Percentiles rank a stretch among this genome's conserved stretches.
phyloP scores from a whole-genome alignment of 2,329 filamentous ascomycete genomes.

The Hymenoscyphus occultus region DNA sequence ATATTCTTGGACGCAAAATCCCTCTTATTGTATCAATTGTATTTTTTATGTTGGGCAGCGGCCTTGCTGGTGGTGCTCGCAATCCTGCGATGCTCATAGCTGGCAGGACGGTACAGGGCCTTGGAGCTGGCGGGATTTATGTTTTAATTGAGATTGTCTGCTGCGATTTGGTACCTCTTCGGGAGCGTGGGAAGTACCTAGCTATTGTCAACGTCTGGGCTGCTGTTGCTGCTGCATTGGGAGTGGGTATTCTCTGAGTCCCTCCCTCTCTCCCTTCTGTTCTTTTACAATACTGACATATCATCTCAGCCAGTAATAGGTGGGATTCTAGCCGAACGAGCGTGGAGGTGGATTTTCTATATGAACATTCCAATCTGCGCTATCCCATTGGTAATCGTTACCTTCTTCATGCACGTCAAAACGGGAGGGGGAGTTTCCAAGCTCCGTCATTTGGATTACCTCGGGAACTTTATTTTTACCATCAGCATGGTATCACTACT shows the following conservation, averaged over 20 bases:
- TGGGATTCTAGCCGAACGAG: neutral
- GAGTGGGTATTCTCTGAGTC: neutral
- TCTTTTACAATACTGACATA: too few relatives aligned
- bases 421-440: neutral
- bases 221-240: constrained; percentile 23
- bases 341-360: constrained; percentile 9
- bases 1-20: constrained; percentile 49
- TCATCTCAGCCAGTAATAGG: constrained; percentile 26
- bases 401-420: neutral
- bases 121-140: constrained; percentile 47
- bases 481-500: neutral
- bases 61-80: constrained; percentile 31
- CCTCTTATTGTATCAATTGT: constrained; percentile 37
- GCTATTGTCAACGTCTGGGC: constrained; percentile 30
- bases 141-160: constrained; percentile 43
- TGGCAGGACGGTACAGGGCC: constrained; percentile 43
- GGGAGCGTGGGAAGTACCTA: constrained; percentile 39
- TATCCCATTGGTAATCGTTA: neutral
- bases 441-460: neutral
- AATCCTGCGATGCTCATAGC: constrained; percentile 27
- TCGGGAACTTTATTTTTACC: neutral
- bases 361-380: constrained; percentile 2
- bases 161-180: constrained; percentile 43
- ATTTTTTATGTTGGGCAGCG: constrained; percentile 10
- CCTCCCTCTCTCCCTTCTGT: too few relatives aligned